A percentile compares a stretch with the other conserved stretches of the same genome.
These are phyloP conservation scores for Phoma herbarum DNA, from an alignment of 2,329 filamentous ascomycete genomes.

Conservation along the genomic window DNA sequence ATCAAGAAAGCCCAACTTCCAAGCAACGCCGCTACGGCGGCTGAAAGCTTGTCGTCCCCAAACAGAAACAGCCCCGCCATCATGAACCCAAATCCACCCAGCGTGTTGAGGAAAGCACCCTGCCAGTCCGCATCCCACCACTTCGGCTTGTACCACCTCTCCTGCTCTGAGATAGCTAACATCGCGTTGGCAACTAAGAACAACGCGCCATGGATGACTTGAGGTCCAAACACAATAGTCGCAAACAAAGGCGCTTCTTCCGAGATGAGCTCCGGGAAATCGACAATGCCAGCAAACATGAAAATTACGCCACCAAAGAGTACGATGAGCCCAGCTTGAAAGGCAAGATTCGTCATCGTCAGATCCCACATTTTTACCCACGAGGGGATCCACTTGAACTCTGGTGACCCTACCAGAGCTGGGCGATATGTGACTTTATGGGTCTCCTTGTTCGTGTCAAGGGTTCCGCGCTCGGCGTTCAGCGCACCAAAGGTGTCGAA, in stretches of 20 bases:
- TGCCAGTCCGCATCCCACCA: slow-evolving; percentile 37
- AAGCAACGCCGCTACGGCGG: slow-evolving; percentile 30
- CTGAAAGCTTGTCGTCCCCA: slow-evolving; percentile 18
- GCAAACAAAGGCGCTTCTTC: slow-evolving; percentile 26
- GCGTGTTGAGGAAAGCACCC: slow-evolving; percentile 36
- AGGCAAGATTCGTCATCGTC: slow-evolving; percentile 30
- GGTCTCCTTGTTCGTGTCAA: slow-evolving; percentile 16
- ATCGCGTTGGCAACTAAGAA: slow-evolving; percentile 41
- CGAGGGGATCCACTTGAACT: slow-evolving; percentile 39
- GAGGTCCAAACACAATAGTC: slow-evolving; percentile 36
- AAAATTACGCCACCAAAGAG: slow-evolving; percentile 43
- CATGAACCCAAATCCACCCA: slow-evolving; percentile 43
- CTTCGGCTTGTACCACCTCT: slow-evolving; percentile 40
- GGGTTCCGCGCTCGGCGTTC: slow-evolving; percentile 30
- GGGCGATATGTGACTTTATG: slow-evolving; percentile 31
- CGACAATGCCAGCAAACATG: slow-evolving; percentile 42
- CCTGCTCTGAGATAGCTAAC: slow-evolving; percentile 37
- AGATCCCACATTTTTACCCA: slow-evolving; percentile 31
- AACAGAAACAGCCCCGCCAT: slow-evolving; percentile 39
- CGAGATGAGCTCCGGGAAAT: slow-evolving; percentile 36
- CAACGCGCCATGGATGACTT: slow-evolving; percentile 37
- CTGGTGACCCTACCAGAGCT: slow-evolving; percentile 33
- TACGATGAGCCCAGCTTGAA: slow-evolving; percentile 42
- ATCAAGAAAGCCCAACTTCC: slow-evolving; percentile 42
- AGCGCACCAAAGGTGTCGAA: slow-evolving; percentile 38